Conservation (phyloP, 805 yeast species). For the Wickerhamiella lipophila region DNA sequence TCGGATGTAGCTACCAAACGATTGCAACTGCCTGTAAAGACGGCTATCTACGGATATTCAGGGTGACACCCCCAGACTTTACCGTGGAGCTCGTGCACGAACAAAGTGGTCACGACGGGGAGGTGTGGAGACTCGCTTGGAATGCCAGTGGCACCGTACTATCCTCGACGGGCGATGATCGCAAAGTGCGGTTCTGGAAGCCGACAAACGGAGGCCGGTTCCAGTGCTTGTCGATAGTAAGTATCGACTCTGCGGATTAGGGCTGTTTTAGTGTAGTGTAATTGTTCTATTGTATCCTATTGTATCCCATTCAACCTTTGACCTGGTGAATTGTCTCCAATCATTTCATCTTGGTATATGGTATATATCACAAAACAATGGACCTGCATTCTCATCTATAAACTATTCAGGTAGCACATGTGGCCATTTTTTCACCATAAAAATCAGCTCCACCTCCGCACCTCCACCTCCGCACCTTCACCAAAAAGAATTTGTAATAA, state of each 20-base stretch:
- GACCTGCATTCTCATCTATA: too few species aligned
- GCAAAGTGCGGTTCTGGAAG: conserved; percentile 84
- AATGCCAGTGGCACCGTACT: conserved; percentile 84
- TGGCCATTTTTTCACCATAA: too few species aligned
- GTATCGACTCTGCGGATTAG: conserved; percentile 25
- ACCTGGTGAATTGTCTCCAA: too few species aligned
- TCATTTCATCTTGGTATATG: too few species aligned
- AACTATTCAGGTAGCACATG: too few species aligned
- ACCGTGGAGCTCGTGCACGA: conserved; percentile 51
- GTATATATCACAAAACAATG: too few species aligned
- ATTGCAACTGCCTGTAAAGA: conserved; percentile 95
- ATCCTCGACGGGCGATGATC: conserved; percentile 93
- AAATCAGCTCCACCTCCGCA: too few species aligned
- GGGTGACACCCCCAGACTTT: conserved; percentile 32
- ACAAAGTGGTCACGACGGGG: conserved; percentile 66
- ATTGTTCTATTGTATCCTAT: too few species aligned
- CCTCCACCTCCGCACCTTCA: too few species aligned
- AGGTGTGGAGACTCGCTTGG: conserved; percentile 96
- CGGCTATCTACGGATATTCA: conserved; percentile 78
- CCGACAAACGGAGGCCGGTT: conserved; percentile 73
- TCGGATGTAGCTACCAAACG: conserved; percentile 79
- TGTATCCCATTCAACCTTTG: too few species aligned
- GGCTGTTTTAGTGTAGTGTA: not conserved
- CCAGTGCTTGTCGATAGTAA: conserved; percentile 79
- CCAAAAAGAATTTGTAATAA: conserved; percentile 1